Conservation (phyloP, 805 yeast genomes). For the Yarrowia alimentaria region DNA sequence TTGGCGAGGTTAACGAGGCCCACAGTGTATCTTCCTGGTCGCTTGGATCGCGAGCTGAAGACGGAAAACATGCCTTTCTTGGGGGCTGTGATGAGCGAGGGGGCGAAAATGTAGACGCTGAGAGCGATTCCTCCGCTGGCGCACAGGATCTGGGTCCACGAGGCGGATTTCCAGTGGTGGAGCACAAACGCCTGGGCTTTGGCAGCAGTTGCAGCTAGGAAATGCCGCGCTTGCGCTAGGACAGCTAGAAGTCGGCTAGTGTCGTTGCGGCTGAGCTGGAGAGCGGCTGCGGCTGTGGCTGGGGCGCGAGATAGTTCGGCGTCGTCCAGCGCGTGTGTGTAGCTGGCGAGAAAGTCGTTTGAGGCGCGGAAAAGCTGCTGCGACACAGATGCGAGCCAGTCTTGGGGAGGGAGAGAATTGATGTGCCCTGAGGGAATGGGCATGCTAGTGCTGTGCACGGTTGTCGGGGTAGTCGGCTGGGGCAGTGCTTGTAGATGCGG, state of each 20-base stretch:
- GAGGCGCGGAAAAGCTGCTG: too few species aligned
- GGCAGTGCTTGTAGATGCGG: too few species aligned
- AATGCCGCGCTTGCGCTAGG: too few species aligned
- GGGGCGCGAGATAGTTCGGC: too few species aligned
- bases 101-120: constrained; percentile 28
- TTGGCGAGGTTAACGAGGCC: constrained; percentile 80
- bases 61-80: constrained; percentile 30
- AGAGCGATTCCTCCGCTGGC: constrained; percentile 5
- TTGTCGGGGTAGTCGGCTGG: too few species aligned
- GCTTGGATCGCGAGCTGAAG: constrained; percentile 38
- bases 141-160: background rate
- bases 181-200: too few species aligned
- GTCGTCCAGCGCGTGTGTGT: constrained; percentile 23
- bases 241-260: too few species aligned
- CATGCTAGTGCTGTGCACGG: too few species aligned
- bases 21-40: constrained; percentile 52
- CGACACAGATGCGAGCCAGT: constrained; percentile 25
- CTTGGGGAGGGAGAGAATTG: background rate
- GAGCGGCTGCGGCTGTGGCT: too few species aligned
- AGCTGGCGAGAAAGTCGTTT: constrained; percentile 21
- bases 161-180: background rate
- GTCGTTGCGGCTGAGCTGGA: too few species aligned
- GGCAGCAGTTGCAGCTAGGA: too few species aligned
- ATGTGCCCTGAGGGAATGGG: constrained; percentile 10
- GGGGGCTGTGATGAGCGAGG: constrained; percentile 17